Evolutionary conservation across 2,329 filamentous ascomycete species (phyloP).

Genomic region (Diaporthe sp.): DNA sequence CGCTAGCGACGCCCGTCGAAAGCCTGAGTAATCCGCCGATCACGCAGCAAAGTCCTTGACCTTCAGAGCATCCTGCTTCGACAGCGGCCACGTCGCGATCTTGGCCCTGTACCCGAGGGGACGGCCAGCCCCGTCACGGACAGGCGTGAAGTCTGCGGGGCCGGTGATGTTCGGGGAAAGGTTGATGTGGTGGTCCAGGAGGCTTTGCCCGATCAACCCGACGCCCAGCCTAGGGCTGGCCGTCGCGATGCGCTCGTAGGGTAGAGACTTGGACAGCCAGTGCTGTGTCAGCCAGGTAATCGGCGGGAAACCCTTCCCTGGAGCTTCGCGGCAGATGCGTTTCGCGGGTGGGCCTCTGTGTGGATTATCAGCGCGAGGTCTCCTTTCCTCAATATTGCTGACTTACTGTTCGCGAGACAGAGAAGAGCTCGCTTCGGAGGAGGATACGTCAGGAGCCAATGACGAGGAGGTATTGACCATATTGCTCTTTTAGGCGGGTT

Average conservation of each 20-base stretch:
- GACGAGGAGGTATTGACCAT: slow-evolving; percentile 23
- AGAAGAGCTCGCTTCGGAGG: not conserved
- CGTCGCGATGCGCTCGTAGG: slow-evolving; percentile 48
- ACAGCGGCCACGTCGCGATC: slow-evolving; percentile 49
- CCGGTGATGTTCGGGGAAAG: slow-evolving; percentile 45
- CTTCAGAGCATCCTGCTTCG: slow-evolving; percentile 43
- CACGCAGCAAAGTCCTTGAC: slow-evolving; percentile 42
- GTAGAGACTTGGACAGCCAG: slow-evolving; percentile 42
- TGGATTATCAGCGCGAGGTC: not conserved
- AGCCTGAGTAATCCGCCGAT: not conserved
- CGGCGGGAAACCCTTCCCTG: slow-evolving; percentile 37
- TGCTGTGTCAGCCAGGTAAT: slow-evolving; percentile 43
- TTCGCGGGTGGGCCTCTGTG: slow-evolving; percentile 18
- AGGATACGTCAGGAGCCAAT: not conserved
- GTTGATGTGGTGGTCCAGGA: slow-evolving; percentile 48
- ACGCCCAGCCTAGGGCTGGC: slow-evolving; percentile 44
- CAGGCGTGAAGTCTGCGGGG: slow-evolving; percentile 45
- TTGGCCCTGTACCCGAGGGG: slow-evolving; percentile 47
- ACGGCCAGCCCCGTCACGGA: slow-evolving; percentile 41
- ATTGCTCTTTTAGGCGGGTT: not conserved
- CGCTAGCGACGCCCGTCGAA: not conserved
- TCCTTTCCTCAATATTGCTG: not conserved
- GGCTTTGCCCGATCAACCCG: slow-evolving; percentile 45
- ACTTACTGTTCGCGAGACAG: slow-evolving; percentile 14
- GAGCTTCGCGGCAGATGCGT: slow-evolving; percentile 14